Evolutionary conservation across 306 rosid species (phyloP).

Genomic region (Macrotyloma uniflorum): DNA sequence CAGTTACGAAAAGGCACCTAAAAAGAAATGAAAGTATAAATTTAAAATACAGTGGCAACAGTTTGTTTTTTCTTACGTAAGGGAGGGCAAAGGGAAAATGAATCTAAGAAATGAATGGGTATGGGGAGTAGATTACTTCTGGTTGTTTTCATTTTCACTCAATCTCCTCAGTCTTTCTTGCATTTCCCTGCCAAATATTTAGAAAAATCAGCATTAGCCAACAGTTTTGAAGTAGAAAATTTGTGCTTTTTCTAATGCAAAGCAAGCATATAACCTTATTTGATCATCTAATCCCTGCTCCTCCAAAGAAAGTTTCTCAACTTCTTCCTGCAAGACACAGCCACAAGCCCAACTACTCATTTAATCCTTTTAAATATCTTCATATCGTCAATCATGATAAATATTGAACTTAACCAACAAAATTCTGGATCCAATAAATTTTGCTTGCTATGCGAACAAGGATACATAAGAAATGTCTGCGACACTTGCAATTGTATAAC

Average conservation of each 20-base stretch:
- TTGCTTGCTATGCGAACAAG: conserved; percentile 5
- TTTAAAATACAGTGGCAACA: conserved; percentile 11
- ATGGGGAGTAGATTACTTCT: conserved; percentile 56
- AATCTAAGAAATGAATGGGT: conserved; percentile 24
- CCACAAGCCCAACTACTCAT: conserved; percentile 31
- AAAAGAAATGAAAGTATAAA: conserved; percentile 26
- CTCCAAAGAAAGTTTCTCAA: conserved; percentile 74
- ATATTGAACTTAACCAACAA: conserved; percentile 27
- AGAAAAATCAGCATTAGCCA: conserved; percentile 35
- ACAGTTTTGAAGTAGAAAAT: conserved; percentile 29
- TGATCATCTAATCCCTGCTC: conserved; percentile 81
- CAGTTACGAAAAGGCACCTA: conserved; percentile 92
- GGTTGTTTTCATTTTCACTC: conserved; percentile 84
- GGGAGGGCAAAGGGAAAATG: conserved; percentile 13
- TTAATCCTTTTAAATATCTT: conserved; percentile 19
- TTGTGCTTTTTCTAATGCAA: conserved; percentile 27
- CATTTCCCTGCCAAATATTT: conserved; percentile 68
- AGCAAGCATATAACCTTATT: conserved; percentile 67
- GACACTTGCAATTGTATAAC: conserved; percentile 27
- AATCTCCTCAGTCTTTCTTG: conserved; percentile 83
- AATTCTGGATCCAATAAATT: conserved; percentile 6
- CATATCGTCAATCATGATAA: conserved; percentile 11
- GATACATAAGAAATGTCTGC: conserved; percentile 6
- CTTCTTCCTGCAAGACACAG: conserved; percentile 81
- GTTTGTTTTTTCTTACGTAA: background rate